These are phyloP conservation scores for Powellomyces hirtus DNA, from an alignment of 192 early-diverging fungal species.

Conservation along the genomic window DNA sequence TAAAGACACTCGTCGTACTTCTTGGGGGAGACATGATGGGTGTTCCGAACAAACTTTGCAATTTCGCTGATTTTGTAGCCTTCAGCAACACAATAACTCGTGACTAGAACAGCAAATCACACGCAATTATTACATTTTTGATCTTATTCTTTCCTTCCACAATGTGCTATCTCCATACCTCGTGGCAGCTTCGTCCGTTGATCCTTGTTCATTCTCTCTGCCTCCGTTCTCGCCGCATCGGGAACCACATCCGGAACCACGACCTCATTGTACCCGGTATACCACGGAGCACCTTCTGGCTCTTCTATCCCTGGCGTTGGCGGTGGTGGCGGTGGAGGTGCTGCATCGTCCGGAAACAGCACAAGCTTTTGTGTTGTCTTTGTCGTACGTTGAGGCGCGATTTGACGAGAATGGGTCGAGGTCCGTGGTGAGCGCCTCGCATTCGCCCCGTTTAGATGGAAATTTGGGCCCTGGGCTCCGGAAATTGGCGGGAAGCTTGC, in stretches of 20 bases:
- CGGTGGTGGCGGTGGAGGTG: conserved; percentile 1
- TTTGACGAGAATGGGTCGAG: not conserved
- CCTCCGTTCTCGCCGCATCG: conserved; percentile 30
- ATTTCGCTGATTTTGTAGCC: conserved; percentile 35
- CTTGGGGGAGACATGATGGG: conserved; percentile 32
- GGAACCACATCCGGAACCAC: conserved; percentile 14
- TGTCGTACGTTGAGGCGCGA: conserved; percentile 74
- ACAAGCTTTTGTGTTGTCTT: conserved; percentile 92
- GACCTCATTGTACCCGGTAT: conserved; percentile 17
- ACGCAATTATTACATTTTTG: not conserved
- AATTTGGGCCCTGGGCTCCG: not conserved
- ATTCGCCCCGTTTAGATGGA: not conserved
- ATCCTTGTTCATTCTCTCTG: conserved; percentile 65
- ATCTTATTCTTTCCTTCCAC: too few relatives aligned
- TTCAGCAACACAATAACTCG: conserved; percentile 46
- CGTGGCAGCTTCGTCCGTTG: conserved; percentile 47
- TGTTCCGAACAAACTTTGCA: conserved; percentile 23
- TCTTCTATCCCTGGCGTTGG: conserved; percentile 14
- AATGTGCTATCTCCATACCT: too few relatives aligned
- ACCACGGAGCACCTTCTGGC: conserved; percentile 19
- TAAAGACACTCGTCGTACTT: conserved; percentile 55
- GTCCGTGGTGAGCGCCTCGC: not conserved
- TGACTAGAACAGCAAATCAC: too few relatives aligned
- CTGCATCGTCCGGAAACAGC: conserved; percentile 78
- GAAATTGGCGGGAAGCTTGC: conserved; percentile 4